Evolutionary conservation across 352 stramenopile species (phyloP), one percentile per base, ranked within the genome.

Genomic region (Pythium dissimile): DNA sequence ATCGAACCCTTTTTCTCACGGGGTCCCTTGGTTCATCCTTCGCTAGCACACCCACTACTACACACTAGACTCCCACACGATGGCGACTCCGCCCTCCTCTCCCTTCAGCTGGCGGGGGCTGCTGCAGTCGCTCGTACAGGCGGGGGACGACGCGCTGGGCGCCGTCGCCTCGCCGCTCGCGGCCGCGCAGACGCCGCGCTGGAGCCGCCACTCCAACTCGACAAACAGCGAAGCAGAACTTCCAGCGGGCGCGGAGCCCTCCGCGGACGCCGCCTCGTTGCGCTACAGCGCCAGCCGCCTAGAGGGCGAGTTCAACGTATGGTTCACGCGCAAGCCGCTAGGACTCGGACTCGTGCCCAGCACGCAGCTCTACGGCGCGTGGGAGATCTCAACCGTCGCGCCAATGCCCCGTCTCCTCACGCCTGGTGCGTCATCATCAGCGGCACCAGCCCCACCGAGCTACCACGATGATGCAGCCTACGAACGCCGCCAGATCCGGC

Each of bases 341-440:
- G 82, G 82, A 15, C 72, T 92, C 48, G 82, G 79, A 10, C 79
- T 92, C 59, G 79, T 92, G 59, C 82, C 82, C 16, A 88, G 76
- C 56, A 88, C 82, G 53, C 82, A 89, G 54, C 72, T 92, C 37
- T 92, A 92, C 56, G 82, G 82, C 1, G 73, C 77, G 16, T 92
- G 82, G 82, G 82, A 92, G 48, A 75, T 89, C 56, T 87, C 75
- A 21, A 53, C 42, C 6, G 49, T 66, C 24, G 50, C 64, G 1
- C 12, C 42, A 16, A 34, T 21, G 16, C n/a, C 32, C 11, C 4
- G 18, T 16, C 9, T 12, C 8, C 44, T 6, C 41, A n/a, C n/a
- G n/a, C n/a, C n/a, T n/a, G n/a, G n/a, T 47, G 38, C 20, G 38
- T 86, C 76, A 2, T 56, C 80, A 27, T 67, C 71, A 32, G 49